Base-by-base conservation (phyloP, 345 rosid genomes). In the Acer saccharum region DNA sequence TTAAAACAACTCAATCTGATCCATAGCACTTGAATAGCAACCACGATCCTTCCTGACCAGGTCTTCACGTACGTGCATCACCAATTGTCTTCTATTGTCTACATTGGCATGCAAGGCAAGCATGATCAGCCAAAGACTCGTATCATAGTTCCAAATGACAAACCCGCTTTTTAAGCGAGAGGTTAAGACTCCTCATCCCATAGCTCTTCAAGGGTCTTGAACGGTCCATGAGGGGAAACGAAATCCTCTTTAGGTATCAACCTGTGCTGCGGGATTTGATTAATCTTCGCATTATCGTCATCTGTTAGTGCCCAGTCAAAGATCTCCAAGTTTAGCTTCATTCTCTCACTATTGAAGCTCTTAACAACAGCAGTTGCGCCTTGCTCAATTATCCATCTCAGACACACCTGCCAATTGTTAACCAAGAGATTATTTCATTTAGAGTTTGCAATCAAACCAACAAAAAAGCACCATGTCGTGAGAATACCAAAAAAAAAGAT, bases 311-410 rank as follows among this genome's bases (percentile, higher is more conserved):
- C 50, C 74, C 82, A 67, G 55, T 75, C 25, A 68, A 71, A 78
- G 7, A 71, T 60, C 21, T 43, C 79, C 41, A 71, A 8, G 11
- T 78, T 71, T 55, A 75, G 70, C 70, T 65, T 66, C 25, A 78
- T 18, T 18, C 81, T 78, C 63, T 78, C 76, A 10, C 39, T 65
- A 3, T 65, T 74, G 68, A 25, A 62, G 62, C 78, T 77, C 55
- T 69, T 77, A 1, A 63, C 78, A 14, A 65, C 64, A 3, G 67
- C n/a, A 43, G 73, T 65, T 10, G 43, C 69, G 3, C 76, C 79
- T 66, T 76, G 83, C 73, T 71, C 79, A 29, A 65, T 6, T n/a
- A 77, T 8, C 78, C 78, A 75, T 58, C 74, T 66, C 27, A 60
- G 50, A 65, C 73, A 67, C 29, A 81, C 77, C 79, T 80, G 62